Evolutionary conservation across 805 yeast species (phyloP).

Genomic region (Teunomyces lycoperdinae): DNA sequence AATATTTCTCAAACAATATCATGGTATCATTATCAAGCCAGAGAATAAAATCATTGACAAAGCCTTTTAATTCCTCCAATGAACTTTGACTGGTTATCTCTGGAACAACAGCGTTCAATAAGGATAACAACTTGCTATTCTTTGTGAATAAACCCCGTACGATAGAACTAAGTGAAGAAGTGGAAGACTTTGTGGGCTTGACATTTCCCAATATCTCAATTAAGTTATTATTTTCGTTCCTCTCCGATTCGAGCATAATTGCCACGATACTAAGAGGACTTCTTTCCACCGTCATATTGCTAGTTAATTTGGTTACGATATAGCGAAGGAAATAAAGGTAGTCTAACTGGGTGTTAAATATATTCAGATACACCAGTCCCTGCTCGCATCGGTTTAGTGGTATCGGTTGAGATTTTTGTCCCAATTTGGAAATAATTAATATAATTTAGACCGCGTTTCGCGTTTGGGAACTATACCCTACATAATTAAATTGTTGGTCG

Average conservation of each 20-base stretch:
- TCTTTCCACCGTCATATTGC: neutral
- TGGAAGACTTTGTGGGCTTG: constrained; percentile 27
- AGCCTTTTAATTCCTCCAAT: constrained; percentile 30
- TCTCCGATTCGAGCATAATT: constrained; percentile 16
- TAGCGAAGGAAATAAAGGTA: neutral
- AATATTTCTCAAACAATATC: constrained; percentile 33
- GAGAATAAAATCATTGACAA: constrained; percentile 36
- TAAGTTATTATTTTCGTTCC: constrained; percentile 30
- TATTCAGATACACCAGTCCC: neutral
- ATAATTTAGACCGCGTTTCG: constrained; percentile 1
- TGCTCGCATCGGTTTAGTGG: neutral
- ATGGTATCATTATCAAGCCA: constrained; percentile 38
- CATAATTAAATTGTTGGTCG: neutral
- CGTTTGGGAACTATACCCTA: neutral
- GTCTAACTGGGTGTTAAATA: neutral
- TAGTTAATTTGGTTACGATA: neutral
- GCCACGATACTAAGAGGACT: constrained; percentile 2
- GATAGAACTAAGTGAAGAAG: constrained; percentile 27
- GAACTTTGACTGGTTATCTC: constrained; percentile 14
- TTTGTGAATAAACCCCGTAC: constrained; percentile 41
- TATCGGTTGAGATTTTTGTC: neutral
- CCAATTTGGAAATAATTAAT: constrained; percentile 1
- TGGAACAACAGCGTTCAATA: constrained; percentile 12
- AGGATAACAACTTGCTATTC: constrained; percentile 26
- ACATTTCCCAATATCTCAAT: constrained; percentile 33